Base-by-base conservation (phyloP, 192 early-diverging fungal species). In the Ambispora gerdemannii region DNA sequence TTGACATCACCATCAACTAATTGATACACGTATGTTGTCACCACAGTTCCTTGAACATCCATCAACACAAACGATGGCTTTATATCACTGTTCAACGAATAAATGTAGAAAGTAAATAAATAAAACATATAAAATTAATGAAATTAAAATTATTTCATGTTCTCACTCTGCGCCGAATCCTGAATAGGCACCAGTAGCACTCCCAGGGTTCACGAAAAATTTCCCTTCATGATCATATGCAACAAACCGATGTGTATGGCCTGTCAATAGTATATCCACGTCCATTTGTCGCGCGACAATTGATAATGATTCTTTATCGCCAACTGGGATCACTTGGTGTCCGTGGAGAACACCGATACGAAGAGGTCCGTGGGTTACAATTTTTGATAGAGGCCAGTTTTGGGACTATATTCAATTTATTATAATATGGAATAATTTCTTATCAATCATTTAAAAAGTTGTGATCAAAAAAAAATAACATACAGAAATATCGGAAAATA, bases 171-270 rank as follows among this genome's bases (percentile, higher is more conserved):
- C 31, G 20, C 55, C 38, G 66, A 67, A 69, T 28, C 50, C 71
- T 30, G 71, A 72, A 68, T 86, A 95, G 0, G 92, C 92, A 27
- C 95, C 96, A 0, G 96, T 98, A 17, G 95, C 92, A 34, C 89
- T 92, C n/a, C 96, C 96, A 1, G 96, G 96, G 75, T 97, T 94
- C 32, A 97, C 85, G 76, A 93, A 98, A 69, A 95, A 95, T 73
- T 90, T 81, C 15, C 94, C 94, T 33, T 98, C 92, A 62, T 88
- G 78, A 77, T 98, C 96, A 79, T 88, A 95, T 28, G 93, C 93
- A 72, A 94, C 91, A 61, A 98, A 97, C 50, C 84, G 76, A 77
- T 98, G 95, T 3, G 93, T 95, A 50, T 93, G 88, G 4, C 95
- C 95, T 2, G 85, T 84, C 4, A 98, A 81, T 38, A 98, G 69